Conservation (phyloP, 2,329 filamentous ascomycete species). For the Trichoderma gracile region DNA sequence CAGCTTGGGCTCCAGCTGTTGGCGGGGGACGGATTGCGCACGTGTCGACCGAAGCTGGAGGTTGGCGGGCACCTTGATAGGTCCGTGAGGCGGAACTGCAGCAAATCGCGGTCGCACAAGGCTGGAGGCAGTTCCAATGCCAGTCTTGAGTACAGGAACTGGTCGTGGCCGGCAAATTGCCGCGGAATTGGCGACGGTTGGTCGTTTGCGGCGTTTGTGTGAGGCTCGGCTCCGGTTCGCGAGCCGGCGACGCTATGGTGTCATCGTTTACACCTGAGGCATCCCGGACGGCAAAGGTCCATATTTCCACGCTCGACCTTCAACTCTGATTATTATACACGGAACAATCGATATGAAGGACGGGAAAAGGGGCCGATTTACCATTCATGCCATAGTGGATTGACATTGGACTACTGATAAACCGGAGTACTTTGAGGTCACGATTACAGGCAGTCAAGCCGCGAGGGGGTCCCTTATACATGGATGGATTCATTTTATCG, state of each 20-base stretch:
- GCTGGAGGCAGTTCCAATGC: background rate
- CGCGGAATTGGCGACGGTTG: background rate
- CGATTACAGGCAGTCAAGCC: too few relatives aligned
- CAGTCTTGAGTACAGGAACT: background rate
- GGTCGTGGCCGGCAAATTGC: slow-evolving; percentile 7
- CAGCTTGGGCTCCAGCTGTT: background rate
- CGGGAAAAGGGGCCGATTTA: too few relatives aligned
- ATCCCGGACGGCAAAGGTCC: slow-evolving; percentile 15
- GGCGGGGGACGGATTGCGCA: slow-evolving; percentile 10
- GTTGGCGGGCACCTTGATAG: background rate
- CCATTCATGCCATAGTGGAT: too few relatives aligned
- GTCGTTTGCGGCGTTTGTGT: background rate
- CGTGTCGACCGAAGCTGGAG: slow-evolving; percentile 2
- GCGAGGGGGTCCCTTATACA: too few relatives aligned
- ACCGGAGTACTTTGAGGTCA: too few relatives aligned
- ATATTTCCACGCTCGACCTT: too few relatives aligned
- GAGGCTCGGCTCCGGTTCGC: slow-evolving; percentile 22
- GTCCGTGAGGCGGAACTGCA: background rate
- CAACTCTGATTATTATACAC: too few relatives aligned
- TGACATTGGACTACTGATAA: too few relatives aligned
- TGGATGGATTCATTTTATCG: background rate
- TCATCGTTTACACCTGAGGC: slow-evolving; percentile 27
- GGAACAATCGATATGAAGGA: too few relatives aligned
- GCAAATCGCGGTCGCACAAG: background rate
- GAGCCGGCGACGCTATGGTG: slow-evolving; percentile 25